Evolutionary conservation across 768 basidiomycete species (phyloP), one percentile per base, ranked within the genome.

Genomic region (Inosperma sp.): DNA sequence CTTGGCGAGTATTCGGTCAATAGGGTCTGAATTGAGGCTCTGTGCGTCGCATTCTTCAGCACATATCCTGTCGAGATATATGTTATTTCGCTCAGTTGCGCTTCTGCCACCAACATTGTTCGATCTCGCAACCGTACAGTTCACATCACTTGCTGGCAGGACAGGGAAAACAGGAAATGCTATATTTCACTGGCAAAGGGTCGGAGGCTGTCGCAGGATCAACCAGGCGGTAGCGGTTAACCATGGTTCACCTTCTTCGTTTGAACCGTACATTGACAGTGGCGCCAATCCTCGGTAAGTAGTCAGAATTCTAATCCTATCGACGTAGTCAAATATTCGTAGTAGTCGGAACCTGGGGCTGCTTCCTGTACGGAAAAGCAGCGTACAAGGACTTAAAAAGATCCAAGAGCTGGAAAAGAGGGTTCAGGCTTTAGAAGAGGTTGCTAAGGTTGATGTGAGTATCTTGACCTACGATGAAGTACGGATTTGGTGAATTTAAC

Each of bases 341-440:
- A 45, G 48, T 35, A 14, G 31, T 25, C 39, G 16, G 9, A 31
- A 25, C 33, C 21, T 23, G 13, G 30, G 41, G 21, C 26, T 44
- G 19, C 35, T 45, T 0, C 43, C 50, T 13, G 43, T 36, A 14
- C 22, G 34, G 33, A 41, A 51, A 26, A 26, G 42, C 19, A 16
- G 42, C 13, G 26, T 21, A 5, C 17, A 42, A 16, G 39, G 53
- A 13, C 19, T 56, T 9, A 54, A 56, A 33, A 58, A 56, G 1
- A 25, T 64, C n/a, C 41, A 62, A 23, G 68, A 75, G 48, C 56
- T 77, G 12, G 69, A 70, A 35, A 60, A 60, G 13, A 62, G 69
- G 16, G 71, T 77, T 1, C 56, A 65, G 31, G 69, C 62, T 1
- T 56, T 77, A 48, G 70, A 71, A 21, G 65, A 68, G 25, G 67